Evolutionary conservation across 2,329 filamentous ascomycete species (phyloP).

Genomic region (Colletotrichum lindemuthianum): DNA sequence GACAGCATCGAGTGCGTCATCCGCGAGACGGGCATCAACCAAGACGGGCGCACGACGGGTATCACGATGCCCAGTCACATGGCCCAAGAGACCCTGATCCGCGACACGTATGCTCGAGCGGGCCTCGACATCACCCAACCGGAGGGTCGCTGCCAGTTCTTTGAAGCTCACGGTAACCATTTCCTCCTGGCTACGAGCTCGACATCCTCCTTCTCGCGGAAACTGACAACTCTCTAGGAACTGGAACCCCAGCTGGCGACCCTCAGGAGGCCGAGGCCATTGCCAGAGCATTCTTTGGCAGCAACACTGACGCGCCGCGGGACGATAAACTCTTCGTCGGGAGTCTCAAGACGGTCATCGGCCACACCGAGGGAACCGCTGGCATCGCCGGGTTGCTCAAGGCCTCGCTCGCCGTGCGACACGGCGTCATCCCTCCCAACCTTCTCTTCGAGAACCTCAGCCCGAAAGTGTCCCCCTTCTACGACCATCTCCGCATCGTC

Average conservation of each 20-base stretch:
- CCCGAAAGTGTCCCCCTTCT: slow-evolving; percentile 40
- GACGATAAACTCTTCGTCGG: slow-evolving; percentile 41
- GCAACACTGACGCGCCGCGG: slow-evolving; percentile 35
- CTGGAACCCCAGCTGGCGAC: neutral
- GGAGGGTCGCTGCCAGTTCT: slow-evolving; percentile 15
- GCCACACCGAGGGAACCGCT: slow-evolving; percentile 42
- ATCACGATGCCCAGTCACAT: slow-evolving; percentile 49
- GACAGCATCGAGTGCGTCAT: slow-evolving; percentile 42
- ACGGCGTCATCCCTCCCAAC: slow-evolving; percentile 42
- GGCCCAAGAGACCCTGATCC: slow-evolving; percentile 43
- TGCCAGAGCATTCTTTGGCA: slow-evolving; percentile 20
- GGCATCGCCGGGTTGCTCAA: slow-evolving; percentile 42
- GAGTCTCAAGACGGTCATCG: slow-evolving; percentile 43
- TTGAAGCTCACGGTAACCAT: slow-evolving; percentile 51
- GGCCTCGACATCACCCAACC: slow-evolving; percentile 30
- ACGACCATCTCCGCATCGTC: slow-evolving; percentile 31
- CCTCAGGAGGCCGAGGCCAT: slow-evolving; percentile 48
- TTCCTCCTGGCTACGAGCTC: slow-evolving; percentile 41
- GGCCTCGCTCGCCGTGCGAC: slow-evolving; percentile 36
- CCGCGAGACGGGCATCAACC: slow-evolving; percentile 38
- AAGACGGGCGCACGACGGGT: slow-evolving; percentile 37
- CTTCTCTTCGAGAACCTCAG: slow-evolving; percentile 43
- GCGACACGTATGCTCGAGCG: slow-evolving; percentile 39
- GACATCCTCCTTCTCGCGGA: slow-evolving; percentile 51
- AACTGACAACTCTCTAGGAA: slow-evolving; percentile 48